phyloP scores from a whole-genome alignment of 2,329 filamentous ascomycete genomes.

The Claviceps purpurea region DNA sequence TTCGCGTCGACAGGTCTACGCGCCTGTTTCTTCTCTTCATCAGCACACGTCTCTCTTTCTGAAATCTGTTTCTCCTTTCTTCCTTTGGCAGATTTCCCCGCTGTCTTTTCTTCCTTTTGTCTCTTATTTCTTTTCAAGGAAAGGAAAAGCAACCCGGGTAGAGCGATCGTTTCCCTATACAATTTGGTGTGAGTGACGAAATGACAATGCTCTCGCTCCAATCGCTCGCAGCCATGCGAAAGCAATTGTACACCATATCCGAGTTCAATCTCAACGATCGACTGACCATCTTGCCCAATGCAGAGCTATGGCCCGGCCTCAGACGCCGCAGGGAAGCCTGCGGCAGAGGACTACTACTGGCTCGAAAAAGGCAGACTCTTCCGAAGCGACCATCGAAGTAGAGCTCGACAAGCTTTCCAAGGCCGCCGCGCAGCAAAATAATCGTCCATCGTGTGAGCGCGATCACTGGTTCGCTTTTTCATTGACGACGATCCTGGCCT shows the following conservation, averaged over 20 bases:
- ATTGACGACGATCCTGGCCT: constrained; percentile 71
- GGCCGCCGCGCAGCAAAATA: constrained; percentile 17
- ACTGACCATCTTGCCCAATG: constrained; percentile 6
- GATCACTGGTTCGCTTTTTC: constrained; percentile 71
- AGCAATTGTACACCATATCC: neutral
- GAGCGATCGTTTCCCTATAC: neutral
- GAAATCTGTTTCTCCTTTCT: neutral
- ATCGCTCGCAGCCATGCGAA: neutral
- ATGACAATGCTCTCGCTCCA: neutral
- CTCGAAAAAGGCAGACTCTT: constrained; percentile 33
- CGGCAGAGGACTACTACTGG: constrained; percentile 46
- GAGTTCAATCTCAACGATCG: neutral
- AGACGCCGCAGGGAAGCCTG: constrained; percentile 43
- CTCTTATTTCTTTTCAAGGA: neutral
- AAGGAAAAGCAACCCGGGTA: neutral
- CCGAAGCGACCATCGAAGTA: constrained; percentile 25
- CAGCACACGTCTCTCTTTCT: constrained; percentile 2
- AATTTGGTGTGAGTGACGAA: constrained; percentile 1
- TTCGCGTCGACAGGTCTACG: constrained; percentile 1
- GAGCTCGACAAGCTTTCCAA: constrained; percentile 39
- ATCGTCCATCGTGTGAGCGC: constrained; percentile 46
- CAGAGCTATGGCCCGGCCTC: constrained; percentile 31
- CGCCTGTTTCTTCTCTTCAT: neutral
- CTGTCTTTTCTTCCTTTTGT: neutral
- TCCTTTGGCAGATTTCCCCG: neutral